A percentile compares a stretch with the other conserved stretches of the same genome.
These are phyloP conservation scores for Phylloporus arenicola DNA, from an alignment of 768 basidiomycete species.

Conservation along the genomic window DNA sequence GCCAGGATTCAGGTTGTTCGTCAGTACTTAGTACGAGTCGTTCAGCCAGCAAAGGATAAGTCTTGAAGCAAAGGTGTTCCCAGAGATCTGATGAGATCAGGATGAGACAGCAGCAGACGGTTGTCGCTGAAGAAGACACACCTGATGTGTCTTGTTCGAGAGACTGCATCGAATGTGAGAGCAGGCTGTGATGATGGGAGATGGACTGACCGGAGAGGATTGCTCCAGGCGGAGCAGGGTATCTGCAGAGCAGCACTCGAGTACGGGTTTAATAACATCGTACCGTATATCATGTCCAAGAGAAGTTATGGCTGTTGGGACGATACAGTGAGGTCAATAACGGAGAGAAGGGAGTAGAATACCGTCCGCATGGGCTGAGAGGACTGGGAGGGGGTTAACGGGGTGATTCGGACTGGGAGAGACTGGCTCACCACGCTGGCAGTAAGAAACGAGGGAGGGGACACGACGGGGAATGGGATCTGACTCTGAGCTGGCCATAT, in stretches of 20 bases:
- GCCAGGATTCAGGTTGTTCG: slow-evolving; percentile 58
- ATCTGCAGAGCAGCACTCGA: slow-evolving; percentile 67
- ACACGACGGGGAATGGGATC: slow-evolving; percentile 38
- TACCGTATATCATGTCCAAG: slow-evolving; percentile 59
- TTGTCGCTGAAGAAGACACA: slow-evolving; percentile 19
- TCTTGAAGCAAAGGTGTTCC: slow-evolving; percentile 57
- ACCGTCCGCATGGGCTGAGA: slow-evolving; percentile 58
- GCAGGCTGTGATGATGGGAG: slow-evolving; percentile 3
- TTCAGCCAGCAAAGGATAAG: slow-evolving; percentile 51
- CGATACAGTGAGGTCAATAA: slow-evolving; percentile 2
- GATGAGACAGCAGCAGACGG: not conserved
- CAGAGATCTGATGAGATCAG: slow-evolving; percentile 50
- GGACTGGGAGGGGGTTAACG: slow-evolving; percentile 38
- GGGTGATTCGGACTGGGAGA: not conserved
- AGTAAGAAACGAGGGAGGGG: slow-evolving; percentile 60
- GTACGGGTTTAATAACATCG: slow-evolving; percentile 63
- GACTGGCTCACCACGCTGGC: slow-evolving; percentile 59
- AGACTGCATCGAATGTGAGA: slow-evolving; percentile 36
- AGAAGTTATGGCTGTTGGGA: slow-evolving; percentile 50
- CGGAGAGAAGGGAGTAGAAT: slow-evolving; percentile 1
- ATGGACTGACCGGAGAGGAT: slow-evolving; percentile 56
- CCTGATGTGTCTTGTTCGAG: slow-evolving; percentile 53
- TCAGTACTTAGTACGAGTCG: slow-evolving; percentile 38
- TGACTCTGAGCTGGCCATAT: slow-evolving; percentile 32
- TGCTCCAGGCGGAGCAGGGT: slow-evolving; percentile 65